Evolutionary conservation across 1,139 yeast genomes (phyloP).

Genomic region (Dujonia santamariae): DNA sequence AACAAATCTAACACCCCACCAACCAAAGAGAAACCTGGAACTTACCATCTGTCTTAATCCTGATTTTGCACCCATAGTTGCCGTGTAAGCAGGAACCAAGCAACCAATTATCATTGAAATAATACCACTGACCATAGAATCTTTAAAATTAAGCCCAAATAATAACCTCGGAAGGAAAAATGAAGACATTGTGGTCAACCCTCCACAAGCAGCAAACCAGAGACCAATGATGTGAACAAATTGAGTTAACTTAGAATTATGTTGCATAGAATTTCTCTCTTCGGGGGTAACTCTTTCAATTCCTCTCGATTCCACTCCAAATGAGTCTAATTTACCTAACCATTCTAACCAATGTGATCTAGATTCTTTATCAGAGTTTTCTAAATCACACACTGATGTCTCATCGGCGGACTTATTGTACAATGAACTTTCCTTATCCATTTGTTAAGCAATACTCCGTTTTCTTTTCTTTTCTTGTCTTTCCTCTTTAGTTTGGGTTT

Average conservation of each 20-base stretch:
- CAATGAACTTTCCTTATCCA: too few species aligned
- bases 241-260: slow-evolving; percentile 12
- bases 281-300: slow-evolving; percentile 27
- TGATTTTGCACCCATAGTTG: slow-evolving; percentile 39
- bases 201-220: slow-evolving; percentile 42
- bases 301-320: slow-evolving; percentile 31
- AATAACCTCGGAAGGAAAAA: slow-evolving; percentile 32
- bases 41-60: slow-evolving; percentile 43
- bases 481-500: too few species aligned
- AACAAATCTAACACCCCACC: slow-evolving; percentile 36
- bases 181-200: slow-evolving; percentile 39
- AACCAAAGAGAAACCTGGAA: slow-evolving; percentile 37
- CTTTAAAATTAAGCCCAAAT: slow-evolving; percentile 26
- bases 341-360: slow-evolving; percentile 9
- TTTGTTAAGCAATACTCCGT: too few species aligned
- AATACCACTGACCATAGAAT: slow-evolving; percentile 30
- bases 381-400: too few species aligned
- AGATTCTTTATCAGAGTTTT: too few species aligned
- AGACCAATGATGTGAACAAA: slow-evolving; percentile 22
- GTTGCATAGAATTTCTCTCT: slow-evolving; percentile 16
- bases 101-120: slow-evolving; percentile 33
- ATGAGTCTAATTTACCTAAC: slow-evolving; percentile 20
- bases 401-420: too few species aligned
- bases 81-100: slow-evolving; percentile 36
- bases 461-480: too few species aligned